These are phyloP conservation scores for Moringa oleifera DNA, from an alignment of 345 rosid genomes.

Conservation along the genomic window DNA sequence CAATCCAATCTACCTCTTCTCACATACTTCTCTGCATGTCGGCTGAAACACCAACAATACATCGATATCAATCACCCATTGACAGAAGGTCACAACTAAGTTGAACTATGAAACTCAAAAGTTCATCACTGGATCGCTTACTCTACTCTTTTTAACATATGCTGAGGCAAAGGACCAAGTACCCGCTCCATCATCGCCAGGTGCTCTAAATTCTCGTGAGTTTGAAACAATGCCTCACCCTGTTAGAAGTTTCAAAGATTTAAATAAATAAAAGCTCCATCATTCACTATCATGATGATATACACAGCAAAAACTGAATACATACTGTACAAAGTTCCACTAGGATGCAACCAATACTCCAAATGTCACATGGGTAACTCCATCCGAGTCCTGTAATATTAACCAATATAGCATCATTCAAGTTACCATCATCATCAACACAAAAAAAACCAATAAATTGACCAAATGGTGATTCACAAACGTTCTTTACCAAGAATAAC, in stretches of 20 bases:
- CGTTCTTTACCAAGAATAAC: conserved; percentile 65
- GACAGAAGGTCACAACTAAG: too few relatives aligned
- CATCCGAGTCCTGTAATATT: conserved; percentile 78
- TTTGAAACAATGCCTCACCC: conserved; percentile 95
- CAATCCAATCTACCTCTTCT: conserved; percentile 82
- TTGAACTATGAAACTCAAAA: too few relatives aligned
- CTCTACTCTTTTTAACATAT: conserved; percentile 74
- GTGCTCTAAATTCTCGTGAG: conserved; percentile 88
- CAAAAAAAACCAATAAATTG: neutral
- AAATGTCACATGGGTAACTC: conserved; percentile 88
- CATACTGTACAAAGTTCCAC: conserved; percentile 87
- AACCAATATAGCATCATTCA: neutral
- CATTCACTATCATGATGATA: neutral
- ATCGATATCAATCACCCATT: too few relatives aligned
- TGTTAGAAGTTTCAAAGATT: conserved; percentile 11
- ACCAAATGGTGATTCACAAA: neutral
- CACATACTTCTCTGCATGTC: conserved; percentile 70
- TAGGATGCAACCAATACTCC: conserved; percentile 86
- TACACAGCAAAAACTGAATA: neutral
- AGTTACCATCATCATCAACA: neutral
- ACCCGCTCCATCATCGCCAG: conserved; percentile 95
- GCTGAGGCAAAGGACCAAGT: conserved; percentile 66
- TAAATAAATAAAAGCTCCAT: neutral
- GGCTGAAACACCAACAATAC: conserved; percentile 31
- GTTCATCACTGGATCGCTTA: conserved; percentile 20